Percentiles rank a stretch among this genome's conserved stretches.
Conservation (phyloP, 352 stramenopile genomes). For the Phytopythium delawarense region DNA sequence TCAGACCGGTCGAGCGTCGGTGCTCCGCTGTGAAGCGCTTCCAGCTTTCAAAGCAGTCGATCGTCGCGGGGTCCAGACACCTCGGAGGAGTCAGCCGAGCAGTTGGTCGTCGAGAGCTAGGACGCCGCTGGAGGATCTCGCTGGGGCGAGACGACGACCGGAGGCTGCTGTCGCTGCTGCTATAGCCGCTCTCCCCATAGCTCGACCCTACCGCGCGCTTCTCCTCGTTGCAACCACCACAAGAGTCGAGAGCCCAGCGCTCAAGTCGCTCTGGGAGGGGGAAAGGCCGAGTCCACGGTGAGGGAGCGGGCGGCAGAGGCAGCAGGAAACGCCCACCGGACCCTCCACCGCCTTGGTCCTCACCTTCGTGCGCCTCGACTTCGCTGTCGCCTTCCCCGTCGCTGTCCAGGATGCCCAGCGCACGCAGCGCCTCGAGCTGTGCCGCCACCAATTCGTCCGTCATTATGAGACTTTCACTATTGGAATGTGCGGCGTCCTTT, state of each 20-base stretch:
- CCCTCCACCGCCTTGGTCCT: background rate
- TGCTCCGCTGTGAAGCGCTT: background rate
- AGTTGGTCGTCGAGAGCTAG: background rate
- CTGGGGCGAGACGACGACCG: conserved; percentile 1
- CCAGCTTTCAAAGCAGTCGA: conserved; percentile 1
- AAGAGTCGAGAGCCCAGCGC: background rate
- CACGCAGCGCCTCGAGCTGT: conserved; percentile 49
- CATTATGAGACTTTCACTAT: conserved; percentile 7
- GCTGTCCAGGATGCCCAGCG: conserved; percentile 41
- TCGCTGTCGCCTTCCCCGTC: conserved; percentile 19
- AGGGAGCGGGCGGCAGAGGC: conserved; percentile 17
- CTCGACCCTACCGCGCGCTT: background rate
- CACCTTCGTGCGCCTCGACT: background rate
- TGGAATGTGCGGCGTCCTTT: conserved; percentile 2
- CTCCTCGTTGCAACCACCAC: background rate
- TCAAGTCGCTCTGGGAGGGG: background rate
- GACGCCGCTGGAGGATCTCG: background rate
- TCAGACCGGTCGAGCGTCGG: background rate
- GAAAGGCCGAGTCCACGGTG: background rate
- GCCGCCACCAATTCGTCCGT: conserved; percentile 32
- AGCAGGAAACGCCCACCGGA: conserved; percentile 17
- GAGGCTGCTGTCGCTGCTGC: background rate
- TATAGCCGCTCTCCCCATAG: background rate
- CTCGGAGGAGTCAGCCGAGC: background rate
- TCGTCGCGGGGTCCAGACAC: background rate